Evolutionary conservation across 441 rosid species (phyloP).

Genomic region (Theobroma grandiflorum): DNA sequence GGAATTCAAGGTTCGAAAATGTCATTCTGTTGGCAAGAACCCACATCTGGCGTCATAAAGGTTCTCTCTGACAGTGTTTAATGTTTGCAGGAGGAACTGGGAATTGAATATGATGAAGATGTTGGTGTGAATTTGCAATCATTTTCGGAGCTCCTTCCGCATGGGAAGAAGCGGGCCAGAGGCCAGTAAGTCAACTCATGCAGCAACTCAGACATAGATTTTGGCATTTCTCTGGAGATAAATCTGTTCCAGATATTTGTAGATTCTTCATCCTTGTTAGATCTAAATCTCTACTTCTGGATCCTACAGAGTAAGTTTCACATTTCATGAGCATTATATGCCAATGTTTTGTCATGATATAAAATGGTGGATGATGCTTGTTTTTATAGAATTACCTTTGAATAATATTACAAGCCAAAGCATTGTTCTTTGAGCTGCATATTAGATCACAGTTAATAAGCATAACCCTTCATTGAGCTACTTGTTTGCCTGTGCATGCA

Average conservation of each 20-base stretch:
- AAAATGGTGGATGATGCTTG: slow-evolving; percentile 6
- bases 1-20: slow-evolving; percentile 73
- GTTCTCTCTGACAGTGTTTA: slow-evolving; percentile 24
- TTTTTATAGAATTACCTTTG: slow-evolving; percentile 11
- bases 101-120: slow-evolving; percentile 90
- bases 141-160: slow-evolving; percentile 63
- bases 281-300: slow-evolving; percentile 25
- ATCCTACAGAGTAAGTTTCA: slow-evolving; percentile 24
- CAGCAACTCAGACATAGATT: slow-evolving; percentile 7
- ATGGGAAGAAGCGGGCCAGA: slow-evolving; percentile 62
- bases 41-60: slow-evolving; percentile 16
- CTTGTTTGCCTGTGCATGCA: background rate
- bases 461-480: background rate
- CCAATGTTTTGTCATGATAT: slow-evolving; percentile 16
- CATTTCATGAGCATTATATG: slow-evolving; percentile 3
- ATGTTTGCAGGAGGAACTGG: slow-evolving; percentile 84
- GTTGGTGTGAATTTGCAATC: slow-evolving; percentile 74
- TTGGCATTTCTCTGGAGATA: slow-evolving; percentile 21
- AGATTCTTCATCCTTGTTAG: slow-evolving; percentile 35
- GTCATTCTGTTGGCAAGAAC: slow-evolving; percentile 15
- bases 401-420: background rate
- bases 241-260: slow-evolving; percentile 24
- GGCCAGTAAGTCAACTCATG: slow-evolving; percentile 43
- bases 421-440: background rate
- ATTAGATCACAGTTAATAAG: background rate